Percentiles rank a stretch among this genome's conserved stretches.
Evolutionary conservation across 495 filamentous ascomycete species (phyloP).

Genomic region (Tuber melanosporum): DNA sequence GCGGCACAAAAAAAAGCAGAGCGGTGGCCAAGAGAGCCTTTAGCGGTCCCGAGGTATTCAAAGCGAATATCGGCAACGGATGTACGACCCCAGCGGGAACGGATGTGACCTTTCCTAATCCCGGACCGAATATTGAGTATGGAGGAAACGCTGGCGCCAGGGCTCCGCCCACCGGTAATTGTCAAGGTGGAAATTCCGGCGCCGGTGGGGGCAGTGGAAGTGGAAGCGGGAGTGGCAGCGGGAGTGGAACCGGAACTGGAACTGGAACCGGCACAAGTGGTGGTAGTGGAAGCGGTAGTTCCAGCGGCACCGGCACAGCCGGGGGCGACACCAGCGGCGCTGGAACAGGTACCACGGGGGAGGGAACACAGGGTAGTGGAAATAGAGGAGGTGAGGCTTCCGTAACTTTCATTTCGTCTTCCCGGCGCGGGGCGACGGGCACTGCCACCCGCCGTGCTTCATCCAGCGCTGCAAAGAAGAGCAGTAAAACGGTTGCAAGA

Average conservation of each 20-base stretch:
- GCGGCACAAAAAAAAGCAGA: conserved; percentile 39
- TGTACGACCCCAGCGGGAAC: conserved; percentile 48
- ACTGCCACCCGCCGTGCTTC: conserved; percentile 6
- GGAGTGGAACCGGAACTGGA: not conserved
- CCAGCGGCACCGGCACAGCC: conserved; percentile 13
- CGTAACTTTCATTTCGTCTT: conserved; percentile 19
- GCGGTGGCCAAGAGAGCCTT: conserved; percentile 40
- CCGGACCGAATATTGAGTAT: conserved; percentile 52
- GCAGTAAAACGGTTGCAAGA: conserved; percentile 3
- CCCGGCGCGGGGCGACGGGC: conserved; percentile 8
- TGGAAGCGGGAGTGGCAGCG: not conserved
- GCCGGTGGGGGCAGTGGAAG: conserved; percentile 6
- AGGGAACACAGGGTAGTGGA: not conserved
- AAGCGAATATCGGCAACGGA: conserved; percentile 57
- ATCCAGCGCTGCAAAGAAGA: not conserved
- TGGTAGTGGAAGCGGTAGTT: conserved; percentile 1
- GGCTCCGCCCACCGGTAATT: conserved; percentile 32
- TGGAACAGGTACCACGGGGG: conserved; percentile 12
- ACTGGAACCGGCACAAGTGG: conserved; percentile 3
- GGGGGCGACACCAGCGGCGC: conserved; percentile 9
- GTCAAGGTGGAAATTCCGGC: conserved; percentile 3
- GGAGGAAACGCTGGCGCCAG: conserved; percentile 22
- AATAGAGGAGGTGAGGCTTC: conserved; percentile 26
- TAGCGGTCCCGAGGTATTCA: conserved; percentile 56
- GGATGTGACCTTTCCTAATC: conserved; percentile 55